A percentile compares a stretch with the other conserved stretches of the same genome.
Conservation (phyloP, 805 yeast genomes). For the Metschnikowia dekortorum region DNA sequence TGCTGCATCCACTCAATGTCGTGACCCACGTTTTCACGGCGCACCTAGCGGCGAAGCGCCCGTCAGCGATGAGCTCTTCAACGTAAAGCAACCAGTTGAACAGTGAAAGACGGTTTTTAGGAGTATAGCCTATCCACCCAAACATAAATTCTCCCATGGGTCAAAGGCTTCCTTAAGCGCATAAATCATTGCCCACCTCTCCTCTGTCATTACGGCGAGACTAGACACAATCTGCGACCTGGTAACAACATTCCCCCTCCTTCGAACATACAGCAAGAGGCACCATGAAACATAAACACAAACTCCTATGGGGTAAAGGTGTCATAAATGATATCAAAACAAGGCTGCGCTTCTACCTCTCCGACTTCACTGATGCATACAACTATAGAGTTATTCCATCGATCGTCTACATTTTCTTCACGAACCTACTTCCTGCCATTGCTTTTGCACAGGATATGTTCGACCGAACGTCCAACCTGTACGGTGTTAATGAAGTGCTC, state of each 20-base stretch:
- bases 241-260: neutral
- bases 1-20: too few relatives aligned
- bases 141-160: too few relatives aligned
- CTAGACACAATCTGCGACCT: too few relatives aligned
- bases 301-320: constrained; percentile 40
- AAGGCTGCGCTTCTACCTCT: constrained; percentile 61
- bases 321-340: constrained; percentile 47
- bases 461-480: constrained; percentile 79
- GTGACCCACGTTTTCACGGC: too few relatives aligned
- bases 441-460: constrained; percentile 98
- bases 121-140: too few relatives aligned
- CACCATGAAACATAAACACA: neutral
- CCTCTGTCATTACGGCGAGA: too few relatives aligned
- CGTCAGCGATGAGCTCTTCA: too few relatives aligned
- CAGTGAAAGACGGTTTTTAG: too few relatives aligned
- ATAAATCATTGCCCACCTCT: too few relatives aligned
- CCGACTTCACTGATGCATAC: constrained; percentile 80
- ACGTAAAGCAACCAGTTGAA: too few relatives aligned
- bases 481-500: constrained; percentile 89
- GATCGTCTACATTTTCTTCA: constrained; percentile 77
- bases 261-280: neutral
- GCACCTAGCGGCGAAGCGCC: too few relatives aligned
- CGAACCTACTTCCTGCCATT: constrained; percentile 85
- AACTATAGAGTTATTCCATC: constrained; percentile 88
- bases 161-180: too few relatives aligned